Base-by-base conservation (phyloP, 768 basidiomycete species). In the Nevesoporus exiguus region DNA sequence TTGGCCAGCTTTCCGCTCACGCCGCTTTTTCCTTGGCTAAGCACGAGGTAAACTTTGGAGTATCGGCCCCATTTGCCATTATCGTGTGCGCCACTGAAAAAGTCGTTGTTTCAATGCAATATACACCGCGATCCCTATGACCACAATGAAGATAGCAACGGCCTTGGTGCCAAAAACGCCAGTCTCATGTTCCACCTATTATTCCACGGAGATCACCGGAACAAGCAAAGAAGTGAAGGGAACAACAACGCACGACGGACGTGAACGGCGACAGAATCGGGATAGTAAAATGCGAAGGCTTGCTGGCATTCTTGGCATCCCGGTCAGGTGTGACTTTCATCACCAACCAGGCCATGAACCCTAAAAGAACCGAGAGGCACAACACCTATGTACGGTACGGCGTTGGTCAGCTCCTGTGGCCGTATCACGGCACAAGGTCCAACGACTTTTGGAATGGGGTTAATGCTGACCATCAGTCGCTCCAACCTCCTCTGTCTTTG, bases 251-350 rank as follows among this genome's bases (percentile, higher is more conserved):
- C 22, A 90, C 88, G 64, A 90, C 88, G 10, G 86, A 88, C 2
- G 86, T 80, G 60, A 90, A 90, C 0, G 88, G 88, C 0, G 88
- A 90, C 17, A 90, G 66, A 4, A 90, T 83, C 5, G 88, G 87
- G 22, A 90, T 85, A 0, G 88, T 90, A 65, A 88, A 88, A 64
- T 89, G 88, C 1, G 79, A 74, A 1, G 84, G 54, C 46, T 49
- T 58, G 46, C 42, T 17, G 40, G 40, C 6, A 11, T 11, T 15
- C 49, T 49, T 61, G 49, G 53, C 41, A 19, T 54, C 49, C 21
- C 53, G 52, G 45, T 51, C 54, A 47, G 64, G 55, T 21, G 65
- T 34, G 29, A 55, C 47, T 43, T 55, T 48, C 49, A 54, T 52
- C 61, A 59, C 49, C 56, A 66, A 11, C 58, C 60, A 69, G 39